A percentile compares a stretch with the other conserved stretches of the same genome.
Conservation (phyloP, 495 filamentous ascomycete genomes). For the Immersiella caudata region DNA sequence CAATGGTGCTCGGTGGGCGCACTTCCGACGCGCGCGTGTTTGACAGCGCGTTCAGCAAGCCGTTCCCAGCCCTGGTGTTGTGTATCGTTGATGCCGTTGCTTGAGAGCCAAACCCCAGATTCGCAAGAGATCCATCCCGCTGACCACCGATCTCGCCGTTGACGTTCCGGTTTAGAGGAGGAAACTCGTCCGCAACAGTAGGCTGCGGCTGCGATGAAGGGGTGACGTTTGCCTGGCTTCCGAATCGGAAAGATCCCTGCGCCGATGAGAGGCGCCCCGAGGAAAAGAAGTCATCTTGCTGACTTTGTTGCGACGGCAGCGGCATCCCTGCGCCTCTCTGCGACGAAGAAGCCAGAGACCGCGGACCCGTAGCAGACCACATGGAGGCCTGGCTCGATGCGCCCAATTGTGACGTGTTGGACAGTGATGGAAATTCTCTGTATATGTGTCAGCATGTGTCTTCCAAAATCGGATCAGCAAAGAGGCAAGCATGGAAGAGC, state of each 20-base stretch:
- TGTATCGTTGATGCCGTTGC: constrained; percentile 36
- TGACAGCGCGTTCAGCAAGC: constrained; percentile 61
- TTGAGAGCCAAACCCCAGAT: constrained; percentile 62
- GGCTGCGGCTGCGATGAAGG: constrained; percentile 68
- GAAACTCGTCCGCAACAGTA: constrained; percentile 79
- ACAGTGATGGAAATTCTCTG: constrained; percentile 85
- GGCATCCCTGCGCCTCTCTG: constrained; percentile 68
- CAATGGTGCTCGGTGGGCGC: constrained; percentile 43
- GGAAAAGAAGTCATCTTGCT: constrained; percentile 62
- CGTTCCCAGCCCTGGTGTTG: constrained; percentile 50
- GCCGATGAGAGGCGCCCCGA: constrained; percentile 58
- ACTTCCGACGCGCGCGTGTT: constrained; percentile 47
- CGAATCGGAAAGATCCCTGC: constrained; percentile 64
- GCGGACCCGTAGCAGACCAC: constrained; percentile 60
- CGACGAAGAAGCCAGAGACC: constrained; percentile 56
- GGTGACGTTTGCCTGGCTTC: constrained; percentile 53
- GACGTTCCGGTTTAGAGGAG: constrained; percentile 72
- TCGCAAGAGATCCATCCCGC: constrained; percentile 67
- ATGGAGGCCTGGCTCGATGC: constrained; percentile 49
- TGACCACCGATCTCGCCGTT: constrained; percentile 71
- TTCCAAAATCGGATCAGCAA: neutral
- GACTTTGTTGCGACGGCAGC: constrained; percentile 53
- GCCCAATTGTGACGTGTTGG: constrained; percentile 66
- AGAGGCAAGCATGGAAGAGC: neutral
- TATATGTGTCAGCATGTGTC: constrained; percentile 2